phyloP scores from a whole-genome alignment of 208 protist species.

The Leishmania mexicana region DNA sequence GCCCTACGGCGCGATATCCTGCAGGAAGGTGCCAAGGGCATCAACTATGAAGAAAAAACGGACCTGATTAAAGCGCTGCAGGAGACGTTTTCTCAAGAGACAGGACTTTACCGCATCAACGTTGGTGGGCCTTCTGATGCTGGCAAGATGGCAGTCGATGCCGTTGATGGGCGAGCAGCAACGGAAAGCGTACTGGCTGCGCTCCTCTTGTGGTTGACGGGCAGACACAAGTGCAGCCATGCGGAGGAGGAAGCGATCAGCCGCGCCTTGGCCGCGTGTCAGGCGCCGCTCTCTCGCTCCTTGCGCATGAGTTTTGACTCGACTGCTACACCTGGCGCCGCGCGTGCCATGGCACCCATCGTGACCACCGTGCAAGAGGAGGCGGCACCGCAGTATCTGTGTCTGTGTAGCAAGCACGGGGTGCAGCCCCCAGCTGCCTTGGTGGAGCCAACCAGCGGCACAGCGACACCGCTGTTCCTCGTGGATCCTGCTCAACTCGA shows the following conservation, averaged over 20 bases:
- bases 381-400: constrained; percentile 16
- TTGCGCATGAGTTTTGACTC: constrained; percentile 15
- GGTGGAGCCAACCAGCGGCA: background rate
- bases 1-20: constrained; percentile 16
- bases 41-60: background rate
- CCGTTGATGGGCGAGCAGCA: background rate
- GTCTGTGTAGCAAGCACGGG: constrained; percentile 18
- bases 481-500: constrained; percentile 4
- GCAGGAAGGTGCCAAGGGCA: background rate
- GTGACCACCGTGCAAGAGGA: background rate
- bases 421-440: background rate
- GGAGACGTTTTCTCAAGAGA: background rate
- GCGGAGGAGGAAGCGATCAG: constrained; percentile 11
- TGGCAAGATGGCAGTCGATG: background rate
- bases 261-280: constrained; percentile 18
- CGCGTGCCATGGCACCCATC: background rate
- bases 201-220: constrained; percentile 24
- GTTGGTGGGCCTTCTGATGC: background rate
- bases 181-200: constrained; percentile 14
- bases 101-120: background rate
- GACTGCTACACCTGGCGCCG: background rate
- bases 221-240: background rate
- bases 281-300: constrained; percentile 14
- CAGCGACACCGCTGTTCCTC: constrained; percentile 12
- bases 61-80: constrained; percentile 1